A percentile compares a stretch with the other conserved stretches of the same genome.
Conservation (phyloP, 1,284 basidiomycete genomes). For the Cryptococcus amylolentus region DNA sequence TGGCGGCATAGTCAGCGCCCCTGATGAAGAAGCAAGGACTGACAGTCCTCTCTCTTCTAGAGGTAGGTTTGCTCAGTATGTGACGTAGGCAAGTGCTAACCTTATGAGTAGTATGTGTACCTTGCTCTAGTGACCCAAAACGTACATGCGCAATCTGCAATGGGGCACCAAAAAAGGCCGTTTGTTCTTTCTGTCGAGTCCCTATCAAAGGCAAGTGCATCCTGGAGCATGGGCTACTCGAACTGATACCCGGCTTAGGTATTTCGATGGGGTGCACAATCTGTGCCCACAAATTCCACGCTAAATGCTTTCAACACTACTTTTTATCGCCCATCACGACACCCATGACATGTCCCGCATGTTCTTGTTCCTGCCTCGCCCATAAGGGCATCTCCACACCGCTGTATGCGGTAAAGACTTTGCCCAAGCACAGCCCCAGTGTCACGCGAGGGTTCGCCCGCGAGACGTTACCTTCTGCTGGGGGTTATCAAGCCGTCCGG, state of each 20-base stretch:
- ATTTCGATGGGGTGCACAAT: slow-evolving; percentile 64
- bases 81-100: neutral
- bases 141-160: slow-evolving; percentile 56
- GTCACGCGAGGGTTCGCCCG: slow-evolving; percentile 12
- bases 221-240: neutral
- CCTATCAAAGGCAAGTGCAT: slow-evolving; percentile 65
- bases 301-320: slow-evolving; percentile 54
- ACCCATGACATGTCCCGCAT: slow-evolving; percentile 34
- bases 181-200: slow-evolving; percentile 70
- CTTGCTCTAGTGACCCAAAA: slow-evolving; percentile 10
- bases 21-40: neutral
- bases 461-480: neutral
- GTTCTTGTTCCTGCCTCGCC: slow-evolving; percentile 32
- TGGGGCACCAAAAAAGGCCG: slow-evolving; percentile 52
- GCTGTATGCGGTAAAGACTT: slow-evolving; percentile 11
- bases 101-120: slow-evolving; percentile 19
- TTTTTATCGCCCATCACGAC: slow-evolving; percentile 12
- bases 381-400: slow-evolving; percentile 21
- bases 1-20: neutral
- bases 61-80: neutral
- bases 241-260: slow-evolving; percentile 51
- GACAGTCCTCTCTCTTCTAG: neutral
- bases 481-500: neutral
- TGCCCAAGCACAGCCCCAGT: slow-evolving; percentile 6
- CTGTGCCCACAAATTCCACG: slow-evolving; percentile 65